These are phyloP conservation scores for Boletus subparvulus DNA, from an alignment of 768 basidiomycete species.

Conservation along the genomic window DNA sequence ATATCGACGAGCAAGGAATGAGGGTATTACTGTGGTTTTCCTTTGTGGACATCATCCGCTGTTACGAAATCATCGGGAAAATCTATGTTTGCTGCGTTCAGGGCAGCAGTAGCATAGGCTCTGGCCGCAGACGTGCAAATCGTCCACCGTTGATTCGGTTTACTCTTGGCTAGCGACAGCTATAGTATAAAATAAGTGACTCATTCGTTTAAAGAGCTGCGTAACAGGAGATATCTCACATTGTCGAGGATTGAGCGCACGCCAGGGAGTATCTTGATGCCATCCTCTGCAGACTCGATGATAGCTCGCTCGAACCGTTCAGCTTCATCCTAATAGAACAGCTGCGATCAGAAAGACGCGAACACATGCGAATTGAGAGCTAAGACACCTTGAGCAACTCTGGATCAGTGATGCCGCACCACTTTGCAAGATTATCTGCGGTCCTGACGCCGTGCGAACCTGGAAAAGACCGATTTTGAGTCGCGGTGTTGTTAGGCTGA, in stretches of 20 bases:
- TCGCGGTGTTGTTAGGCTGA: background rate
- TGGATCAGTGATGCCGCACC: conserved; percentile 68
- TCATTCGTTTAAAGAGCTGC: background rate
- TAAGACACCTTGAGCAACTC: conserved; percentile 63
- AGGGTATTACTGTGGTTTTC: conserved; percentile 68
- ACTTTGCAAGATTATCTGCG: conserved; percentile 71
- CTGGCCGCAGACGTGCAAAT: conserved; percentile 87
- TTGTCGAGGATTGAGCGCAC: conserved; percentile 57
- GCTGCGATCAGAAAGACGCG: conserved; percentile 1
- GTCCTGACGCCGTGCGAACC: conserved; percentile 84
- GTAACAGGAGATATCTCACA: conserved; percentile 33
- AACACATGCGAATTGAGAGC: background rate
- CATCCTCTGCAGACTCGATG: conserved; percentile 54
- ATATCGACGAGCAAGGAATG: background rate
- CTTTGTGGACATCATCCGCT: conserved; percentile 78
- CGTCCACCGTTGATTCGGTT: conserved; percentile 72
- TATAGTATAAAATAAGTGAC: conserved; percentile 15
- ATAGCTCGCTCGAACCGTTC: conserved; percentile 80
- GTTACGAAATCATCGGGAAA: conserved; percentile 72
- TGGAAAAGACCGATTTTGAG: conserved; percentile 25
- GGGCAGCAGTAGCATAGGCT: conserved; percentile 69
- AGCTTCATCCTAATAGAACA: conserved; percentile 55
- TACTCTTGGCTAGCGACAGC: conserved; percentile 28
- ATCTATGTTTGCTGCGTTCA: conserved; percentile 64
- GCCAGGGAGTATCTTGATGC: conserved; percentile 75